A percentile compares a stretch with the other conserved stretches of the same genome.
Evolutionary conservation across 371 early-diverging fungal species (phyloP).

Genomic region (Mucor indicus): DNA sequence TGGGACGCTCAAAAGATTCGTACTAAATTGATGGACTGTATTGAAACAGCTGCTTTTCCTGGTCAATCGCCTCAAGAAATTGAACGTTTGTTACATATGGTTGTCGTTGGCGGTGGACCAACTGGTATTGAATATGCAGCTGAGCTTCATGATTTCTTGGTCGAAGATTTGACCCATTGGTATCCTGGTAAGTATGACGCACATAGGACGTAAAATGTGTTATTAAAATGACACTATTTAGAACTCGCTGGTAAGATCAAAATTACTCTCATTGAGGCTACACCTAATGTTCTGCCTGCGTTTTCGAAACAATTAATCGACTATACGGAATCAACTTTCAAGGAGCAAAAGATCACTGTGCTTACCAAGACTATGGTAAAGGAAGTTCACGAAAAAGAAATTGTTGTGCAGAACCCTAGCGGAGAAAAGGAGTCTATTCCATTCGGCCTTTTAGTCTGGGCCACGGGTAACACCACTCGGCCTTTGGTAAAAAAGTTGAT

Average conservation of each 20-base stretch:
- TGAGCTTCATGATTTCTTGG: slow-evolving; percentile 90
- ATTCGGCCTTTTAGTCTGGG: slow-evolving; percentile 92
- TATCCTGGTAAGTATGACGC: no score
- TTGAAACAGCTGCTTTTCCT: slow-evolving; percentile 88
- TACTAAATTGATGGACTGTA: slow-evolving; percentile 79
- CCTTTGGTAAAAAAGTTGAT: slow-evolving; percentile 76
- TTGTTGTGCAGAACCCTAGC: slow-evolving; percentile 69
- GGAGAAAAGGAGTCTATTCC: slow-evolving; percentile 67
- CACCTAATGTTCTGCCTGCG: slow-evolving; percentile 84
- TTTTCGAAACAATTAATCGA: slow-evolving; percentile 88
- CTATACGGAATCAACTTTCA: slow-evolving; percentile 87
- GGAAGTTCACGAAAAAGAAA: slow-evolving; percentile 78
- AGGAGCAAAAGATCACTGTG: slow-evolving; percentile 82
- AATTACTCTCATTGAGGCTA: slow-evolving; percentile 88
- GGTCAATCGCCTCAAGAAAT: slow-evolving; percentile 75
- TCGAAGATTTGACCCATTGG: slow-evolving; percentile 81
- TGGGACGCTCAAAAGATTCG: slow-evolving; percentile 92
- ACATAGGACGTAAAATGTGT: no score
- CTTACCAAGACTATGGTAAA: slow-evolving; percentile 88
- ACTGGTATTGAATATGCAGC: slow-evolving; percentile 96
- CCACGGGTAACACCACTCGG: slow-evolving; percentile 90
- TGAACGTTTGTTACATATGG: slow-evolving; percentile 87
- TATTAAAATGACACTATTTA: no score
- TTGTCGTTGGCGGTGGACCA: slow-evolving; percentile 95
- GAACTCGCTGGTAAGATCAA: slow-evolving; percentile 79